These are phyloP conservation scores for Aspergillus sp. DNA, from an alignment of 2,329 filamentous ascomycete species.

Conservation along the genomic window DNA sequence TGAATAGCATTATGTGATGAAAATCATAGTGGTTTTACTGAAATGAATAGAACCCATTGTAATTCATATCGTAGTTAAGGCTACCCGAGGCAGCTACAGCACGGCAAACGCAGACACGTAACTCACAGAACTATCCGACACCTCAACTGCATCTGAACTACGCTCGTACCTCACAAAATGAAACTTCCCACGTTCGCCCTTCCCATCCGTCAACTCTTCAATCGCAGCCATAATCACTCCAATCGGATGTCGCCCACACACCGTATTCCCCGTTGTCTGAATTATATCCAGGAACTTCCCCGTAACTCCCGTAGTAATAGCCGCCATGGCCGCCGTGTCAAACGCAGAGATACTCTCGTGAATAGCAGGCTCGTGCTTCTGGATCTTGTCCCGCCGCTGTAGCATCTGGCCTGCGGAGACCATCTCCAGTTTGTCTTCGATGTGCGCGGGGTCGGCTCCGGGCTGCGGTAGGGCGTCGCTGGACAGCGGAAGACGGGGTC, in stretches of 20 bases:
- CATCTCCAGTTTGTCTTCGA: slow-evolving; percentile 21
- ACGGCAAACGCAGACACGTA: slow-evolving; percentile 90
- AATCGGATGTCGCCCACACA: slow-evolving; percentile 92
- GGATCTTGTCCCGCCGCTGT: slow-evolving; percentile 26
- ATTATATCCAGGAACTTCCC: slow-evolving; percentile 63
- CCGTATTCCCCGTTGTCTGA: slow-evolving; percentile 72
- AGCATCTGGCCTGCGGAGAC: slow-evolving; percentile 24
- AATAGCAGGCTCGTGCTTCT: slow-evolving; percentile 48
- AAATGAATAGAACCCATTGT: not conserved
- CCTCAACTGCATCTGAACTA: slow-evolving; percentile 64
- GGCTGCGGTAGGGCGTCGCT: slow-evolving; percentile 38
- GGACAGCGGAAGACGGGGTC: slow-evolving; percentile 31
- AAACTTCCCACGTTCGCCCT: slow-evolving; percentile 51
- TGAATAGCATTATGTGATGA: not conserved
- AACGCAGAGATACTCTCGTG: slow-evolving; percentile 78
- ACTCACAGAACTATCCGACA: slow-evolving; percentile 78
- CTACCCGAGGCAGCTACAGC: slow-evolving; percentile 37
- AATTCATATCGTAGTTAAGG: too few species aligned
- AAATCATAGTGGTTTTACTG: not conserved
- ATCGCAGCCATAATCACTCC: slow-evolving; percentile 85
- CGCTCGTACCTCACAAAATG: slow-evolving; percentile 80
- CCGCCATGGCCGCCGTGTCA: slow-evolving; percentile 76
- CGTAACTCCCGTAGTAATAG: slow-evolving; percentile 71
- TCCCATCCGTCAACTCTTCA: slow-evolving; percentile 52
- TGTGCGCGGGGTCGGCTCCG: slow-evolving; percentile 17